Evolutionary conservation across 2,329 filamentous ascomycete species (phyloP).

Genomic region (Trichoderma breve): DNA sequence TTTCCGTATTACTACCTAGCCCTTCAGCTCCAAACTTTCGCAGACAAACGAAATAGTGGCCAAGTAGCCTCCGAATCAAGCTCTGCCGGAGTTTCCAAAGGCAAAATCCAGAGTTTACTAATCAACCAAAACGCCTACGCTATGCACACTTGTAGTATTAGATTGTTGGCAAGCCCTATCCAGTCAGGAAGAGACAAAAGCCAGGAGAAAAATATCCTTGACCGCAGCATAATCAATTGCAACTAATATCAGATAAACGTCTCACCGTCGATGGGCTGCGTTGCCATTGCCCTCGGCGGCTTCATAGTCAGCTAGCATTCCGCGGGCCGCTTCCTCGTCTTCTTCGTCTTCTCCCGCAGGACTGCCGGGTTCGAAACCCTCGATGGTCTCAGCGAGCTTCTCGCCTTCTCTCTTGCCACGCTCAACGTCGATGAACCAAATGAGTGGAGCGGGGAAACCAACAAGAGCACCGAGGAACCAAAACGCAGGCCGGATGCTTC

Average conservation of each 20-base stretch:
- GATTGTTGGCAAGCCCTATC: background rate
- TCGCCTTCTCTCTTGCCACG: constrained; percentile 68
- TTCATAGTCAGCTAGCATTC: constrained; percentile 24
- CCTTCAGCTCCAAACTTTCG: background rate
- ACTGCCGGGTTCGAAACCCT: constrained; percentile 45
- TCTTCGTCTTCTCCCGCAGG: constrained; percentile 23
- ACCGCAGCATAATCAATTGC: background rate
- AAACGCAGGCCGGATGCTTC: constrained; percentile 82
- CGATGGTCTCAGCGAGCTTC: constrained; percentile 59
- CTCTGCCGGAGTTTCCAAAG: background rate
- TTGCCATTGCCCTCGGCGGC: background rate
- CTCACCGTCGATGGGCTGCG: constrained; percentile 8
- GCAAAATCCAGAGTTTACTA: background rate
- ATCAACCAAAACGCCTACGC: constrained; percentile 26
- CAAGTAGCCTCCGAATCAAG: background rate
- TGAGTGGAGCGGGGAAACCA: constrained; percentile 76
- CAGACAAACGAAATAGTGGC: background rate
- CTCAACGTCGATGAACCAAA: constrained; percentile 82
- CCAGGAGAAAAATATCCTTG: background rate
- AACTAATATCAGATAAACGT: background rate
- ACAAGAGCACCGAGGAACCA: constrained; percentile 88
- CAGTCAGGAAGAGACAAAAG: background rate
- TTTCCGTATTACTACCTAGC: background rate
- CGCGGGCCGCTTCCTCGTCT: constrained; percentile 28
- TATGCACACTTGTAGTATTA: constrained; percentile 23